Evolutionary conservation across 441 rosid species (phyloP), one percentile per base, ranked within the genome.

Genomic region (Populus hybrid): DNA sequence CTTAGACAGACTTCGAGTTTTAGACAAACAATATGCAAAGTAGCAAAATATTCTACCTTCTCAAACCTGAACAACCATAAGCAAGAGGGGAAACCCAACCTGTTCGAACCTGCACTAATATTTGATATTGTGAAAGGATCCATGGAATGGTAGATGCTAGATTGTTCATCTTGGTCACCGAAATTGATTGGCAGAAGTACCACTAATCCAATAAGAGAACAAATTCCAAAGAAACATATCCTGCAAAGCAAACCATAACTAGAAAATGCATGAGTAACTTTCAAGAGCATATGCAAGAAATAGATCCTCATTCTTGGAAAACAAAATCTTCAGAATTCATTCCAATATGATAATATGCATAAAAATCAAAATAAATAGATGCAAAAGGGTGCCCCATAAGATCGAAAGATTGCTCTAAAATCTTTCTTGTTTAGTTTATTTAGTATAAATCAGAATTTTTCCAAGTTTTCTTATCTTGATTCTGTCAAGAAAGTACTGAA

Each of bases 131-230:
- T 80, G 83, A 90, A 91, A 73, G 89, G 82, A 86, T 91, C 95
- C 97, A 92, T 78, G 80, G 64, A 73, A 72, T 67, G 57, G 65
- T 78, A n/a, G 87, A 83, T 14, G 85, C 83, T 26, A 50, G 57
- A 50, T 50, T 50, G 20, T 50, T 83, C 91, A 35, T 85, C 88
- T 63, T 87, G 84, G 71, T 87, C 93, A 36, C 83, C 86, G 73
- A 88, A 93, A 82, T 92, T 92, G 74, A 93, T 81, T 2, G 99
- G 99, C 68, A 92, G 87, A 81, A 93, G 95, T n/a, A 92, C 73
- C 75, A 86, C 80, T 78, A 88, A 78, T 46, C 97, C 99, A 79
- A 93, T 74, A 67, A 91, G 67, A 12, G 94, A 92, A 81, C 93
- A 85, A 75, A 91, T 85, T 30, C 87, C 57, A 67, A 95, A 93